Evolutionary conservation across 164 flowering plant species (phyloP).

Genomic region (Magnolia kwangsiensis): DNA sequence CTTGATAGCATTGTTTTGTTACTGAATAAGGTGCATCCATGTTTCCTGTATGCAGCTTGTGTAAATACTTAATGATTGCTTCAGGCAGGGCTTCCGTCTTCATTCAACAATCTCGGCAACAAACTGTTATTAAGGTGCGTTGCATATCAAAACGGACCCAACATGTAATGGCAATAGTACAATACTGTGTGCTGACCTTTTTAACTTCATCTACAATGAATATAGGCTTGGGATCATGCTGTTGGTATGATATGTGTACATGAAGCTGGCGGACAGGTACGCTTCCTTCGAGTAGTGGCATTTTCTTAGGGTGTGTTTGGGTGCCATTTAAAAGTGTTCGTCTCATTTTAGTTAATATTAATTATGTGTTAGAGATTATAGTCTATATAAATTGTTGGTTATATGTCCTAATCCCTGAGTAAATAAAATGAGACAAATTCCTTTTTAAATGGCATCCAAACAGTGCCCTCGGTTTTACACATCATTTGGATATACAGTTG

Average conservation of each 20-base stretch:
- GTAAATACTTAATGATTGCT: constrained; percentile 91
- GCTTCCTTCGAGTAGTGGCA: constrained; percentile 5
- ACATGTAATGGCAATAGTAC: neutral
- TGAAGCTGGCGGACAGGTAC: constrained; percentile 94
- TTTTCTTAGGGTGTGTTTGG: neutral
- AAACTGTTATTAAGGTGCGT: constrained; percentile 61
- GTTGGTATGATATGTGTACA: constrained; percentile 84
- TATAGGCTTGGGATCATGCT: constrained; percentile 91
- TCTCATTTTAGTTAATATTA: neutral
- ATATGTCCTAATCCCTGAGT: no score
- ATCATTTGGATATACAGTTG: neutral
- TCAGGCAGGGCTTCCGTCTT: constrained; percentile 81
- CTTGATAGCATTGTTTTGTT: neutral
- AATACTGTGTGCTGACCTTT: constrained; percentile 5
- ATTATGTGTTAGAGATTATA: no score
- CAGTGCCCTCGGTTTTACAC: neutral
- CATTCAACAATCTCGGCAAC: constrained; percentile 45
- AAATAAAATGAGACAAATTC: no score
- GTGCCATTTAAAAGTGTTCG: neutral
- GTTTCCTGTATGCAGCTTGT: constrained; percentile 53
- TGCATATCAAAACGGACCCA: neutral
- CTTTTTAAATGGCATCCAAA: no score
- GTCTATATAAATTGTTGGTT: no score
- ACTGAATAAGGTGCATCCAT: neutral
- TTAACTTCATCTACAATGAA: neutral